Evolutionary conservation across 2,329 filamentous ascomycete species (phyloP), one percentile per base, ranked within the genome.

Genomic region (Parastagonospora avenae): DNA sequence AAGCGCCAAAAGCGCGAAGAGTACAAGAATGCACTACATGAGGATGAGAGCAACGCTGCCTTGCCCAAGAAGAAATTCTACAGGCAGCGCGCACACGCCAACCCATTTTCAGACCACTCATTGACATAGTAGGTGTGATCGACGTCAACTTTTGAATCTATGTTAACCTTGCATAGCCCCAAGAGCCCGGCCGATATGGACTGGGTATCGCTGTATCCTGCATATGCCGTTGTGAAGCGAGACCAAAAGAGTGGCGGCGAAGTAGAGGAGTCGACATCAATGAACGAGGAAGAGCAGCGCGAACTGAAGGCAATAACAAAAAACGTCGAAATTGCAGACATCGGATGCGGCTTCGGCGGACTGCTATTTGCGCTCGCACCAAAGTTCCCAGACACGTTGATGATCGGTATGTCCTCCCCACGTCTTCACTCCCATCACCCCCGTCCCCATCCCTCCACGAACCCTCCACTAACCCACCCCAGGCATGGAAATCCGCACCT

Each of bases 61-160:
- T 77, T 97, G 65, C 94, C 94, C 8, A 88, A 91, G 76, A 99
- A 99, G 81, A 93, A 90, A 78, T 96, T 94, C 78, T 99, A 96
- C 74, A 86, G 94, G 48, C 94, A 99, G 76, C 85, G 94, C 74
- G 94, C 94, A 32, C 94, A 99, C 77, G 94, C 94, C 57, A 99
- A 99, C 78, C 92, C 93, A 6, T 99, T 99, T 77, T 97, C 93
- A 2, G 94, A 99, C 68, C 94, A 99, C 79, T 80, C 85, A 50
- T 80, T 99, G 71, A 82, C 83, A 66, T 99, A 99, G 94, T 96
- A 83, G 36, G 59, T 29, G 8, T 36, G 16, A 24, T 10, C 19
- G 19, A 15, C 16, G 4, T 8, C 16, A 29, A 12, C n/a, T 35
- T 15, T 7, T 8, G 15, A 4, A 42, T 12, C 6, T 31, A 41